Evolutionary conservation across 495 filamentous ascomycete species (phyloP).

Genomic region (Massariosphaeria phaeospora): DNA sequence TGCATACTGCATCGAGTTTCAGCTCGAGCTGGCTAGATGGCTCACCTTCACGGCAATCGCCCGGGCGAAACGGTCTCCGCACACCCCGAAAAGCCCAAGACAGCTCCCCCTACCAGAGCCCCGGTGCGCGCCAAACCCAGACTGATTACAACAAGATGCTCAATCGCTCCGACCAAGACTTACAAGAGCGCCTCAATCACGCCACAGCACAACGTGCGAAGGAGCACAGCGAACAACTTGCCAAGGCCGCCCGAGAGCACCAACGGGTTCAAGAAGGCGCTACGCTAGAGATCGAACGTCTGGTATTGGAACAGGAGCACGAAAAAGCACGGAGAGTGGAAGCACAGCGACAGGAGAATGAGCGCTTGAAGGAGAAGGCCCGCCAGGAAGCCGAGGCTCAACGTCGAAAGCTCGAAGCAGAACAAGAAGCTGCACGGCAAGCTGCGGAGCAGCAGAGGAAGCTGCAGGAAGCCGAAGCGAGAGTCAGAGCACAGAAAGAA

Average conservation of each 20-base stretch:
- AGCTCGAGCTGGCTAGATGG: conserved; percentile 15
- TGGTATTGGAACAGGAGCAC: conserved; percentile 21
- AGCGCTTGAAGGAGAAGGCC: conserved; percentile 20
- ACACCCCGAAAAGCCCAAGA: conserved; percentile 6
- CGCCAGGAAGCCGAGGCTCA: conserved; percentile 13
- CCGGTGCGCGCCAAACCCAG: neutral
- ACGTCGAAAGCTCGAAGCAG: conserved; percentile 11
- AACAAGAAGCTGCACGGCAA: conserved; percentile 12
- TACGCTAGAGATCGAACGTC: conserved; percentile 28
- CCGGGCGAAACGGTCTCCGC: conserved; percentile 3
- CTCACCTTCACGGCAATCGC: conserved; percentile 16
- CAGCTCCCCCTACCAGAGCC: too few relatives aligned
- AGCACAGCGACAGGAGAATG: conserved; percentile 28
- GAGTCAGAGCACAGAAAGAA: conserved; percentile 22
- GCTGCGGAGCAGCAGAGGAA: conserved; percentile 13
- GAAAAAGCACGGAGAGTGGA: conserved; percentile 29
- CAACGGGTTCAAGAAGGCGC: conserved; percentile 60
- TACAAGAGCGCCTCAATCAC: conserved; percentile 17
- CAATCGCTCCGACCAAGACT: conserved; percentile 28
- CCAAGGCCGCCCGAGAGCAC: conserved; percentile 57
- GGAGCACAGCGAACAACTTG: conserved; percentile 57
- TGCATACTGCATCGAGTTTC: conserved; percentile 9
- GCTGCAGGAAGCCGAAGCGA: conserved; percentile 25
- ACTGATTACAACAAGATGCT: conserved; percentile 34
- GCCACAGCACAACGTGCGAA: conserved; percentile 9